These are phyloP conservation scores for Anthracocystis panici-leucophaei DNA, from an alignment of 1,284 basidiomycete species.

Conservation along the genomic window DNA sequence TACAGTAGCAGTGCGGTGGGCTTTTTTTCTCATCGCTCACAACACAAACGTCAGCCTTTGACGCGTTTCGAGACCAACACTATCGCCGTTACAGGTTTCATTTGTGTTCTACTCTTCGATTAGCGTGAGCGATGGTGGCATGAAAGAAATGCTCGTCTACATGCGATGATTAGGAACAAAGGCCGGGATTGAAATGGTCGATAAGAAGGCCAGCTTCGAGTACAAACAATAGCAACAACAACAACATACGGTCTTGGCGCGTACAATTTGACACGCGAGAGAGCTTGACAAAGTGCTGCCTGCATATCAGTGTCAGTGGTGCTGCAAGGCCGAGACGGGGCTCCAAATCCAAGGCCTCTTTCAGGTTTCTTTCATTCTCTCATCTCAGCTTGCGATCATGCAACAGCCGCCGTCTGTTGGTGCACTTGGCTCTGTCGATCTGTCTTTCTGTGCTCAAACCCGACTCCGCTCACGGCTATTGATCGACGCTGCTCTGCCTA, in stretches of 20 bases:
- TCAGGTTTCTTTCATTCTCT: neutral
- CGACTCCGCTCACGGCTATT: neutral
- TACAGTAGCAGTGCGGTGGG: no score
- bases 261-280: slow-evolving; percentile 6
- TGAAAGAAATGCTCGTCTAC: no score
- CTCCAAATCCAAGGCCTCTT: slow-evolving; percentile 19
- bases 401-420: neutral
- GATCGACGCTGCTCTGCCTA: neutral
- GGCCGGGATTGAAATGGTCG: neutral
- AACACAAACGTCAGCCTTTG: neutral
- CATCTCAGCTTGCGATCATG: slow-evolving; percentile 1
- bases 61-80: slow-evolving; percentile 2
- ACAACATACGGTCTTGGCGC: neutral
- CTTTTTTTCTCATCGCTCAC: neutral
- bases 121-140: neutral
- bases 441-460: neutral
- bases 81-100: neutral
- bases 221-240: neutral
- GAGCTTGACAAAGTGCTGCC: neutral
- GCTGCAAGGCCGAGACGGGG: slow-evolving; percentile 36
- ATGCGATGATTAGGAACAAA: no score
- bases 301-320: neutral
- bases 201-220: neutral
- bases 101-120: neutral
- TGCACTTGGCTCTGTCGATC: neutral